These are phyloP conservation scores for Hemerocallis citrina DNA, from an alignment of 106 monocot species.

Conservation along the genomic window DNA sequence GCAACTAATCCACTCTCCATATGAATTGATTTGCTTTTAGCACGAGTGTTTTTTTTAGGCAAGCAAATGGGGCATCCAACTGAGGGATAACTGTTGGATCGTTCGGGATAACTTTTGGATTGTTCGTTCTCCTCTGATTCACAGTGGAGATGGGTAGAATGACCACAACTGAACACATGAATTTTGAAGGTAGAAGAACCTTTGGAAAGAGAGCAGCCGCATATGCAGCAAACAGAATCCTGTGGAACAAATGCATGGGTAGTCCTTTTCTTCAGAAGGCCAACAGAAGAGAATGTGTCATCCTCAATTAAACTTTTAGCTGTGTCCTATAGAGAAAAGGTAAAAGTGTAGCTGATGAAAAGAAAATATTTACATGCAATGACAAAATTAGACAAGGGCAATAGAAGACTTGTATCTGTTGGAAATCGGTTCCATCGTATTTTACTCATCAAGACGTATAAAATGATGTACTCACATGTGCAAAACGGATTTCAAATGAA, in stretches of 20 bases:
- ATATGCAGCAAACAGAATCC: conserved; percentile 60
- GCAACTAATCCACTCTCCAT: conserved; percentile 48
- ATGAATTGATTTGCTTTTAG: conserved; percentile 28
- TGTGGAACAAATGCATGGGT: conserved; percentile 83
- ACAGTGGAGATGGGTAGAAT: conserved; percentile 85
- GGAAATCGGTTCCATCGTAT: too few relatives aligned
- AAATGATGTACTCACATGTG: too few relatives aligned
- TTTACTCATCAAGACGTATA: too few relatives aligned
- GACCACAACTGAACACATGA: conserved; percentile 83
- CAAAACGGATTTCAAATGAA: too few relatives aligned
- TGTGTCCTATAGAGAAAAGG: conserved; percentile 41
- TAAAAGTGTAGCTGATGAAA: not conserved
- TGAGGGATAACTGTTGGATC: conserved; percentile 9
- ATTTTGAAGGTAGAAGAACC: conserved; percentile 39
- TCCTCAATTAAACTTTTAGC: conserved; percentile 96
- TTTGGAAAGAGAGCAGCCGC: conserved; percentile 68
- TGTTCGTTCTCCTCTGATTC: conserved; percentile 55
- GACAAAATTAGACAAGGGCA: not conserved
- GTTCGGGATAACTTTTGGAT: conserved; percentile 15
- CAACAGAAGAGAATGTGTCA: conserved; percentile 83
- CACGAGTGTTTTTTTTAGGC: conserved; percentile 42
- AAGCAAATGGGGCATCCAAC: conserved; percentile 67
- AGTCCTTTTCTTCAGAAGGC: conserved; percentile 76
- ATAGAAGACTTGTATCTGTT: not conserved
- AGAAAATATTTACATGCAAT: not conserved